Conservation (phyloP, 108 stramenopile genomes). For the Pseudonitzschia delicatissima region DNA sequence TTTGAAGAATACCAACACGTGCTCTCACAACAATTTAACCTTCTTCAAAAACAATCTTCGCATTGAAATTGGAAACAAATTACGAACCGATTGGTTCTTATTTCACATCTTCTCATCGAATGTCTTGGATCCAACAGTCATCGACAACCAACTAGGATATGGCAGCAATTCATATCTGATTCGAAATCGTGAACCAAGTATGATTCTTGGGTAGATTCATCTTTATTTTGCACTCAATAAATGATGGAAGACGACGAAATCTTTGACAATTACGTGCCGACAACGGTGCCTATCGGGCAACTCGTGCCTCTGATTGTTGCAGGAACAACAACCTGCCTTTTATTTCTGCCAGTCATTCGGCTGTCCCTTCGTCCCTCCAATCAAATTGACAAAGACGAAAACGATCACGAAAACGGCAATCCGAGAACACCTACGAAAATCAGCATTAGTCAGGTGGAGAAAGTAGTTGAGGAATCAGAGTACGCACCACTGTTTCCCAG, state of each 20-base stretch:
- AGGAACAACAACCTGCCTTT: not conserved
- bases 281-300: slow-evolving; percentile 29
- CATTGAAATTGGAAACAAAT: too few species aligned
- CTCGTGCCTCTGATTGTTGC: not conserved
- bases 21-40: too few species aligned
- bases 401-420: not conserved
- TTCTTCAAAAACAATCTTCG: too few species aligned
- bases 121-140: too few species aligned
- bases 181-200: too few species aligned
- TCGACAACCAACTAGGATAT: too few species aligned
- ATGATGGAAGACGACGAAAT: not conserved
- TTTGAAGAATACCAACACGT: too few species aligned
- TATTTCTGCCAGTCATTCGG: slow-evolving; percentile 5
- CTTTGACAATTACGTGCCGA: slow-evolving; percentile 30
- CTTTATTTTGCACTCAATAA: too few species aligned
- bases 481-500: not conserved
- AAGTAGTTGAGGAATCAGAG: not conserved
- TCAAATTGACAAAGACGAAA: not conserved
- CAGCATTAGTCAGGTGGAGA: not conserved
- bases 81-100: too few species aligned
- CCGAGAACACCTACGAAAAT: not conserved
- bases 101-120: too few species aligned
- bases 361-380: not conserved
- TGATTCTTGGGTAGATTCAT: too few species aligned
- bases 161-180: too few species aligned